Evolutionary conservation across 1,284 basidiomycete genomes (phyloP).

Genomic region (Austroboletus niveus): DNA sequence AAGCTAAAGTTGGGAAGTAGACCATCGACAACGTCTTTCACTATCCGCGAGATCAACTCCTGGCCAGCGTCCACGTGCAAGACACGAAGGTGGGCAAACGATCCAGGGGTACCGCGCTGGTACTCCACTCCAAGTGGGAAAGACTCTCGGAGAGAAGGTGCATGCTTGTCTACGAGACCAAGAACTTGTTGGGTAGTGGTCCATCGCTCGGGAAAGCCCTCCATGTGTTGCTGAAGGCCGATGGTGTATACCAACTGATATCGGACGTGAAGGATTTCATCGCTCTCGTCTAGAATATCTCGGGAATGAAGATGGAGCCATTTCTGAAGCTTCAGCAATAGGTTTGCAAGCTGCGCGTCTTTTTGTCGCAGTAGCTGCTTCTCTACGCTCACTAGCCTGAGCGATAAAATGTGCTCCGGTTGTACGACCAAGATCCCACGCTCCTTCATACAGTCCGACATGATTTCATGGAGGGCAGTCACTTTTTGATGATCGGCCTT

Average conservation of each 20-base stretch:
- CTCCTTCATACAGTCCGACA: constrained; percentile 37
- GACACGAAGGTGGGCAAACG: constrained; percentile 38
- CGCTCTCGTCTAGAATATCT: constrained; percentile 26
- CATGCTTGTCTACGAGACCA: constrained; percentile 18
- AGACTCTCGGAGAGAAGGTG: constrained; percentile 3
- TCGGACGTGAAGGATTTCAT: constrained; percentile 8
- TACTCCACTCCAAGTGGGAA: constrained; percentile 20
- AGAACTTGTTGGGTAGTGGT: constrained; percentile 41
- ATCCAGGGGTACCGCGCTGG: constrained; percentile 9
- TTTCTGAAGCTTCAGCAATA: constrained; percentile 25
- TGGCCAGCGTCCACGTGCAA: constrained; percentile 24
- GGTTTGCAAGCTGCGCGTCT: neutral
- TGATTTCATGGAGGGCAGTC: constrained; percentile 29
- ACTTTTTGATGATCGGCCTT: constrained; percentile 11
- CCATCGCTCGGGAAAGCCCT: constrained; percentile 50
- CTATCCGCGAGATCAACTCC: constrained; percentile 22
- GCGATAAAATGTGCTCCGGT: constrained; percentile 54
- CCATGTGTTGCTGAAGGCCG: constrained; percentile 39
- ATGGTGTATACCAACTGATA: constrained; percentile 52
- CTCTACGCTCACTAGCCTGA: constrained; percentile 45
- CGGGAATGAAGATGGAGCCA: constrained; percentile 39
- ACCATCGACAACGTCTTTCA: constrained; percentile 28
- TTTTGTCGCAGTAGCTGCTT: constrained; percentile 13
- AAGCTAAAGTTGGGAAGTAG: constrained; percentile 20
- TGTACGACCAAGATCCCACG: constrained; percentile 47